Percentiles rank a stretch among this genome's conserved stretches.
phyloP scores from a whole-genome alignment of 139 green algal species.

The Coccomyxa sp. region DNA sequence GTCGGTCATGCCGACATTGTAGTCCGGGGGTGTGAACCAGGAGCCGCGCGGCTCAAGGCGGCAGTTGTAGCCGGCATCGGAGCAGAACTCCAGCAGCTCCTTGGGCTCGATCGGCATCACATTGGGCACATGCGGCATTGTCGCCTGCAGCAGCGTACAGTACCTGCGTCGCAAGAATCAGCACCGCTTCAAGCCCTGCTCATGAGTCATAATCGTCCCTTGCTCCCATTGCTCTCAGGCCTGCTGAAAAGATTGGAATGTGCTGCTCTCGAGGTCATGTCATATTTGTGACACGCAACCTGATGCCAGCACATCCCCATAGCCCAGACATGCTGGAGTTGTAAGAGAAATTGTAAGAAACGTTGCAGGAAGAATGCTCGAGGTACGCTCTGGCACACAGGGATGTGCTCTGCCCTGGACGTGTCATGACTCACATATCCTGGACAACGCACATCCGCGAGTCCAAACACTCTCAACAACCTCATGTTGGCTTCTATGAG shows the following conservation, averaged over 20 bases:
- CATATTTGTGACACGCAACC: too few relatives aligned
- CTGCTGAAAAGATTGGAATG: not conserved
- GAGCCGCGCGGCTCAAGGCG: constrained; percentile 65
- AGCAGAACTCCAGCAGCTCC: constrained; percentile 76
- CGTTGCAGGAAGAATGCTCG: too few relatives aligned
- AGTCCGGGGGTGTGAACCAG: constrained; percentile 73
- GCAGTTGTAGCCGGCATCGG: constrained; percentile 61
- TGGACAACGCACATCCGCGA: too few relatives aligned
- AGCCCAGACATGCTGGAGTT: too few relatives aligned
- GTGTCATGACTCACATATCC: too few relatives aligned
- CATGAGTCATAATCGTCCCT: not conserved
- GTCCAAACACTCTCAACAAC: too few relatives aligned
- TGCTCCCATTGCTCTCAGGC: not conserved
- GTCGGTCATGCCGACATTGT: constrained; percentile 72
- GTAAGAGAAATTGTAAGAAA: too few relatives aligned
- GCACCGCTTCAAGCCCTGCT: not conserved
- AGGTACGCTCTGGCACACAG: too few relatives aligned
- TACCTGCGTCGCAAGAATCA: constrained; percentile 38
- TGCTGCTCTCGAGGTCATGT: not conserved
- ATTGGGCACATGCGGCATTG: constrained; percentile 64
- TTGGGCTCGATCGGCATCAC: constrained; percentile 60
- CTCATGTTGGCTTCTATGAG: too few relatives aligned
- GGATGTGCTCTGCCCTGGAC: too few relatives aligned
- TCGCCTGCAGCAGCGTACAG: constrained; percentile 62
- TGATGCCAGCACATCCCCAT: too few relatives aligned